Evolutionary conservation across 495 filamentous ascomycete genomes (phyloP), one percentile per base, ranked within the genome.

Genomic region (Aspergillus affinis): DNA sequence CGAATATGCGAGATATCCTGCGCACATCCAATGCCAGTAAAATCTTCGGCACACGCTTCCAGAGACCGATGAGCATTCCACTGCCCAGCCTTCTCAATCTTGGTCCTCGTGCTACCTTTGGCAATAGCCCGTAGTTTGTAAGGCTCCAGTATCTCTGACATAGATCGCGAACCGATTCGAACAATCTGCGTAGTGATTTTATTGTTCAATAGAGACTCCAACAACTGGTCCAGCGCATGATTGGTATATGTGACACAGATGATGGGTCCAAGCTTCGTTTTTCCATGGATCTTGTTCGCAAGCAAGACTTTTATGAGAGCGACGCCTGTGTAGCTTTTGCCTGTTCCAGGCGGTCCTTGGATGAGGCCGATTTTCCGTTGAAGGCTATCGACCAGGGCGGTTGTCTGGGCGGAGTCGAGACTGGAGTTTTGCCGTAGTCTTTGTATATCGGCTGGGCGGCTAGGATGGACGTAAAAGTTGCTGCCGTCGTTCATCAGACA

Each of bases 291-390:
- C 46, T 81, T 81, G 63, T 89, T 88, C 9, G 72, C 76, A 2
- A 93, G 69, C 7, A 93, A 68, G 1, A 84, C 81, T 61, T 89
- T 83, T 20, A 90, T 78, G 51, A 86, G 65, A 36, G 78, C 72
- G n/a, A 85, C 78, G 4, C 83, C 86, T 0, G 80, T 82, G 58
- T 79, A 89, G 55, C 78, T 82, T 68, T 95, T 94, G 4, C 91
- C 90, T 3, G 90, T 93, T 0, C 91, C 90, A 4, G 91, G 91
- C 0, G 90, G 91, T 0, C 91, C 91, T 77, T 94, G 89, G 30
- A 93, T 89, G 0, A 92, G 72, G 7, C 84, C 84, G 21, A 91
- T 61, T 5, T 72, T 72, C 4, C 80, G 76, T 2, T 75, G 79
- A 4, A 95, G 72, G 27, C 78, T 66, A 3, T n/a, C n/a, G n/a